Evolutionary conservation across 108 stramenopile species (phyloP), one percentile per base, ranked within the genome.

Genomic region (Cyclotella atomus): DNA sequence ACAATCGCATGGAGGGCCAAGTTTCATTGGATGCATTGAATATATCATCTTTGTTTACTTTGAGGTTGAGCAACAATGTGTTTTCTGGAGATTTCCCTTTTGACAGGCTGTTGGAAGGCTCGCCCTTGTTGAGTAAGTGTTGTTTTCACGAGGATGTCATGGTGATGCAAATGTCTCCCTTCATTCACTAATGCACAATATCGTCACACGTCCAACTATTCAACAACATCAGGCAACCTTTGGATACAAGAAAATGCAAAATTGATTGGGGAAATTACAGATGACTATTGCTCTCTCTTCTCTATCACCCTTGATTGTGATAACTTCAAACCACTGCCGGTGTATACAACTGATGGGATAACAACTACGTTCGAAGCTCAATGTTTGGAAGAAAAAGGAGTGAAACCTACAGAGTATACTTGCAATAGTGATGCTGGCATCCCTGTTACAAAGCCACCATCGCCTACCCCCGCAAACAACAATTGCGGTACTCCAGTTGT

Each of bases 171-270:
- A 10, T n/a, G n/a, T n/a, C n/a, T n/a, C n/a, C n/a, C n/a, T n/a
- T n/a, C n/a, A n/a, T n/a, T n/a, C n/a, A n/a, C n/a, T n/a, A n/a
- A n/a, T n/a, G n/a, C n/a, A n/a, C n/a, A n/a, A n/a, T 38, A n/a
- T 16, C n/a, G 15, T 38, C 15, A 47, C 45, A 46, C 47, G 7
- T 41, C 15, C n/a, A 15, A 62, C 8, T 41, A 33, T 19, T 62
- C 19, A 41, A 41, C 12, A 7, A 12, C 61, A 7, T 10, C 33
- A 68, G 66, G 49, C 35, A 75, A 54, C 57, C 50, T 75, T 2
- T 79, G 77, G 77, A 79, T 79, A 21, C 77, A 79, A 50, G 77
- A 79, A 36, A 79, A 79, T 53, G 5, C 49, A 9, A 41, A 60
- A 3, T 35, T 79, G 4, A 60, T 44, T 25, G 77, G 77, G 33